Evolutionary conservation across 202 grass and related monocot genomes (phyloP).

Genomic region (Bolboschoenoplectus hybrid): DNA sequence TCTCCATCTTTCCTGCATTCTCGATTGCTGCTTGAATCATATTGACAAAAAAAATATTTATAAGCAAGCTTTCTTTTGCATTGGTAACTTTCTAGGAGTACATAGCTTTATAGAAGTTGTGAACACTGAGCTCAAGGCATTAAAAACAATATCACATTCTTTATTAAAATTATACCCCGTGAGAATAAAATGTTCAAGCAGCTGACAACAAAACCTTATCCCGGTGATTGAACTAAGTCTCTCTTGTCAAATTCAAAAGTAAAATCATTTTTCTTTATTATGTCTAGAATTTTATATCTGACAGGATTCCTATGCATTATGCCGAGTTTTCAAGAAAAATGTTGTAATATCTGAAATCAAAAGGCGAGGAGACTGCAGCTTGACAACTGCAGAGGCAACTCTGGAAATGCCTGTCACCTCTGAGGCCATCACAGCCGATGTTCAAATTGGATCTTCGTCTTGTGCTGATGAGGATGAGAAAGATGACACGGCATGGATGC

Average conservation of each 20-base stretch:
- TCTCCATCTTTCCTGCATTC: not conserved
- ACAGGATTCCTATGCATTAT: constrained; percentile 83
- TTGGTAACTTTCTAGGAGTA: not conserved
- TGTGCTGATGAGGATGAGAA: constrained; percentile 68
- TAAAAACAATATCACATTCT: not conserved
- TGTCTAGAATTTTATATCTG: not conserved
- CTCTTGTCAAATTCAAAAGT: not conserved
- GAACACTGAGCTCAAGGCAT: not conserved
- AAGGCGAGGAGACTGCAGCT: constrained; percentile 62
- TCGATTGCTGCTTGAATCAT: not conserved
- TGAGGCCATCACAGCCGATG: constrained; percentile 21
- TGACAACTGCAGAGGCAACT: constrained; percentile 54
- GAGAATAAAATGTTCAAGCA: constrained; percentile 16
- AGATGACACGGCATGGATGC: constrained; percentile 89
- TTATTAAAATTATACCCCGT: not conserved
- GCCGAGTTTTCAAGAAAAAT: constrained; percentile 98
- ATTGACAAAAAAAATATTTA: not conserved
- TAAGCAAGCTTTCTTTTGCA: not conserved
- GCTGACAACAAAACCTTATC: not conserved
- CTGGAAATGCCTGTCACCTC: constrained; percentile 44
- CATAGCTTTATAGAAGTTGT: not conserved
- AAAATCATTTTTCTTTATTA: not conserved
- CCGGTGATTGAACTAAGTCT: not conserved
- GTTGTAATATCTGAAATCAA: constrained; percentile 56
- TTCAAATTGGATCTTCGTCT: constrained; percentile 61